Conservation (phyloP, 495 filamentous ascomycete species). For the Penicillium mononematosum region DNA sequence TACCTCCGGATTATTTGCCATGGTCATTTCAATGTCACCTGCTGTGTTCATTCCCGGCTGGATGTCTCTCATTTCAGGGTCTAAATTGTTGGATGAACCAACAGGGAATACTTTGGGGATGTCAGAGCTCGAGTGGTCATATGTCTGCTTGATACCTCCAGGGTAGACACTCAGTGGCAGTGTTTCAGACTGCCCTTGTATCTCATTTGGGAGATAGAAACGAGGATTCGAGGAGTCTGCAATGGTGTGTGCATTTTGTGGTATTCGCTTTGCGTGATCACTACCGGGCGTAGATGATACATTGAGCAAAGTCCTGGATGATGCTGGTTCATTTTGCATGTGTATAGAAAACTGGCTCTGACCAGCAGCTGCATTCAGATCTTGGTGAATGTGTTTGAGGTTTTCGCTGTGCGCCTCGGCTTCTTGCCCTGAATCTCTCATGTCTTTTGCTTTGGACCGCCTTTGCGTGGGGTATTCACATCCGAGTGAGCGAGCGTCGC, state of each 20-base stretch:
- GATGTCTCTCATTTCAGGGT: constrained; percentile 13
- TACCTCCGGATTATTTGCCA: constrained; percentile 25
- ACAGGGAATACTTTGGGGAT: constrained; percentile 14
- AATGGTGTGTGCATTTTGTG: constrained; percentile 7
- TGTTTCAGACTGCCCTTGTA: constrained; percentile 2
- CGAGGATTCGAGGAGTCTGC: constrained; percentile 6
- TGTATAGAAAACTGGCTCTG: constrained; percentile 27
- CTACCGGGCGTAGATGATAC: background rate
- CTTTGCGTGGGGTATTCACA: constrained; percentile 53
- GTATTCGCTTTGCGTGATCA: constrained; percentile 1
- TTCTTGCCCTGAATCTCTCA: constrained; percentile 20
- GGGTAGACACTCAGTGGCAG: constrained; percentile 15
- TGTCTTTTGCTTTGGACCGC: constrained; percentile 39
- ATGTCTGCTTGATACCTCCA: constrained; percentile 12
- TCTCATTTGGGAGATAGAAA: constrained; percentile 16
- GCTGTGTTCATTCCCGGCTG: constrained; percentile 18
- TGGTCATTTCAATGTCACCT: constrained; percentile 22
- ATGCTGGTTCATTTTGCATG: constrained; percentile 2
- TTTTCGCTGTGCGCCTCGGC: constrained; percentile 14
- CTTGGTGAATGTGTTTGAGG: constrained; percentile 5
- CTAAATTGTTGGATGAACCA: constrained; percentile 10
- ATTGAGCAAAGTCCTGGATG: constrained; percentile 11
- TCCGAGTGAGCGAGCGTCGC: constrained; percentile 48
- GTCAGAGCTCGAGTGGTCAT: constrained; percentile 15
- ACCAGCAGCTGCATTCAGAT: constrained; percentile 9